A percentile compares a stretch with the other conserved stretches of the same genome.
phyloP scores from a whole-genome alignment of 208 protist species.

The Leishmania amazonensis region DNA sequence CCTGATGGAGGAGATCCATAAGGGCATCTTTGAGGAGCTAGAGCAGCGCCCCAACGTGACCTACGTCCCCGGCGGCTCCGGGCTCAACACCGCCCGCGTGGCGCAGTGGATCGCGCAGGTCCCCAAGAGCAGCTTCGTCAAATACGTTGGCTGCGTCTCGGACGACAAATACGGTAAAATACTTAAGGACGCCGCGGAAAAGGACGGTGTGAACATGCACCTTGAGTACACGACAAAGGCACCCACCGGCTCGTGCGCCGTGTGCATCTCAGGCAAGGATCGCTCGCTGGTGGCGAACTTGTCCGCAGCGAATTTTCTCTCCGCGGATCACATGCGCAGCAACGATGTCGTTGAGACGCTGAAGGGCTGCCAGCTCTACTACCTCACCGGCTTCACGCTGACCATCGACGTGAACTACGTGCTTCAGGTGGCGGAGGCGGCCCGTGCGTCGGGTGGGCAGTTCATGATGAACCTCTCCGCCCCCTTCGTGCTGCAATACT shows the following conservation, averaged over 20 bases:
- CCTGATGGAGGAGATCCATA: conserved; percentile 94
- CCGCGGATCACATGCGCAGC: conserved; percentile 86
- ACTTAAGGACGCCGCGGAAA: conserved; percentile 78
- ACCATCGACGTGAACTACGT: conserved; percentile 93
- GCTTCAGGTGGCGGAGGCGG: conserved; percentile 91
- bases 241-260: conserved; percentile 97
- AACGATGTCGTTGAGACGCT: conserved; percentile 25
- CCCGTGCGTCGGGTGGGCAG: conserved; percentile 81
- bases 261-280: conserved; percentile 95
- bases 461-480: conserved; percentile 97
- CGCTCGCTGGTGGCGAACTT: conserved; percentile 97
- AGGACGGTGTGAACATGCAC: conserved; percentile 90
- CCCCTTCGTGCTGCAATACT: conserved; percentile 97
- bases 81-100: conserved; percentile 97
- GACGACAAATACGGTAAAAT: conserved; percentile 94
- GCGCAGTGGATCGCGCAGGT: conserved; percentile 92
- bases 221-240: conserved; percentile 87
- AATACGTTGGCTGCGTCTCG: conserved; percentile 95
- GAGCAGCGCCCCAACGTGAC: conserved; percentile 69
- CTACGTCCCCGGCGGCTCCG: conserved; percentile 98
- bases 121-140: conserved; percentile 41
- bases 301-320: conserved; percentile 97
- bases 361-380: conserved; percentile 70
- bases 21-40: conserved; percentile 93
- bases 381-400: conserved; percentile 96